A percentile compares a stretch with the other conserved stretches of the same genome.
phyloP scores from a whole-genome alignment of 257 asterid genomes.

The Solanum clarkiae region DNA sequence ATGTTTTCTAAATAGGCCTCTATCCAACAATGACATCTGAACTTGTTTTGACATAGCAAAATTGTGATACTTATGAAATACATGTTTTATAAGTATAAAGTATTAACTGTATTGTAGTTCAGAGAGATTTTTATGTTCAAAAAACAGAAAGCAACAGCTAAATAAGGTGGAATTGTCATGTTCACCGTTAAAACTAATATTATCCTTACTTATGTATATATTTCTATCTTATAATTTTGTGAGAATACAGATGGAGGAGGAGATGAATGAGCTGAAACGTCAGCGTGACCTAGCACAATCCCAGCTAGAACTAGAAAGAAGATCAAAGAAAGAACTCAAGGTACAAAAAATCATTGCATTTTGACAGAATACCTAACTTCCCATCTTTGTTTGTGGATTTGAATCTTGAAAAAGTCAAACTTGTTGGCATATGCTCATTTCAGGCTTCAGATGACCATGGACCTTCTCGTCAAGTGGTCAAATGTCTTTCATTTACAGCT shows the following conservation, averaged over 20 bases:
- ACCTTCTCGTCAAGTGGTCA: conserved; percentile 63
- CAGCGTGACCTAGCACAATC: conserved; percentile 71
- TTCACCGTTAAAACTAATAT: background rate
- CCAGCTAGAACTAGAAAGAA: conserved; percentile 69
- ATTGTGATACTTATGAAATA: background rate
- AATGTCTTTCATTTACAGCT: conserved; percentile 50
- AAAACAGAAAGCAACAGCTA: background rate
- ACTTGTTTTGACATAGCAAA: background rate
- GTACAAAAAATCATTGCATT: conserved; percentile 10
- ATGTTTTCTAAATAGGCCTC: background rate
- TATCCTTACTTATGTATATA: background rate
- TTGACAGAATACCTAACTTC: background rate
- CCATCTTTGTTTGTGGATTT: background rate
- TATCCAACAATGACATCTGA: background rate
- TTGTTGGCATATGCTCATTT: background rate
- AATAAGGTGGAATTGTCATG: background rate
- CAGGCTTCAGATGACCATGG: conserved; percentile 61
- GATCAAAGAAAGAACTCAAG: conserved; percentile 64
- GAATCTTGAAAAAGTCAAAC: background rate
- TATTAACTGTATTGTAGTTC: background rate
- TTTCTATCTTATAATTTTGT: background rate
- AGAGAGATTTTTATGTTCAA: background rate
- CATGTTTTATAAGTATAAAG: background rate
- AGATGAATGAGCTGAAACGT: conserved; percentile 78
- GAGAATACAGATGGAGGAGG: conserved; percentile 69